Evolutionary conservation across 2,329 filamentous ascomycete species (phyloP), one percentile per base, ranked within the genome.

Genomic region (Diplodia mutila): DNA sequence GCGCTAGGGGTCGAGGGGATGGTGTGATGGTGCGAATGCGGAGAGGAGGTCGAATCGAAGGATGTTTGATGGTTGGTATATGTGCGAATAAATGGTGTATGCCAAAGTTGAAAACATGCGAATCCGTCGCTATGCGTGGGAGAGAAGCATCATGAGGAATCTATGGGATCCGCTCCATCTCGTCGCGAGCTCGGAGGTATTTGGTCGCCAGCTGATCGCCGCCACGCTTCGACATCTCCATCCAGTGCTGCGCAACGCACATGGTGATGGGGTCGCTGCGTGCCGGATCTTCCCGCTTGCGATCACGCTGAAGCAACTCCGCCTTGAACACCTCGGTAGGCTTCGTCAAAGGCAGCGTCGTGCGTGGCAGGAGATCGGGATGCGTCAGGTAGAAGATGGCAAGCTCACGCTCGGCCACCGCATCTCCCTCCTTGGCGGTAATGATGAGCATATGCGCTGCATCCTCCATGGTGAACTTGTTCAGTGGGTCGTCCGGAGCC

Each of bases 231-330:
- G 92, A 93, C 71, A 92, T 85, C 81, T 94, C 92, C 93, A 98
- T 97, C 94, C 94, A 98, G 82, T 98, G 94, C 79, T 96, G 89
- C 11, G 94, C 94, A 67, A 97, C 88, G 74, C 94, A 97, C 91
- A 98, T 95, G 51, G 93, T 89, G 65, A 90, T 90, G 1, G 92
- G 92, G 77, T 97, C 93, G 69, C 90, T 93, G 71, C 92, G 85
- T 65, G 83, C 79, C 18, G 85, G 83, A 73, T 90, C 87, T 65
- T 86, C 83, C 49, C 86, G 72, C 5, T 76, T 86, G 70, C 83
- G 81, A 75, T 86, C 82, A 67, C 80, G 77, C 68, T 91, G 91
- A 85, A 96, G 92, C 72, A 95, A 88, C 67, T 93, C 88, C 72
- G 91, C 90, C 80, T 94, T 95, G 82, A 98, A 98, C 0, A 96